phyloP scores from a whole-genome alignment of 495 filamentous ascomycete genomes.

The Letharia columbiana region DNA sequence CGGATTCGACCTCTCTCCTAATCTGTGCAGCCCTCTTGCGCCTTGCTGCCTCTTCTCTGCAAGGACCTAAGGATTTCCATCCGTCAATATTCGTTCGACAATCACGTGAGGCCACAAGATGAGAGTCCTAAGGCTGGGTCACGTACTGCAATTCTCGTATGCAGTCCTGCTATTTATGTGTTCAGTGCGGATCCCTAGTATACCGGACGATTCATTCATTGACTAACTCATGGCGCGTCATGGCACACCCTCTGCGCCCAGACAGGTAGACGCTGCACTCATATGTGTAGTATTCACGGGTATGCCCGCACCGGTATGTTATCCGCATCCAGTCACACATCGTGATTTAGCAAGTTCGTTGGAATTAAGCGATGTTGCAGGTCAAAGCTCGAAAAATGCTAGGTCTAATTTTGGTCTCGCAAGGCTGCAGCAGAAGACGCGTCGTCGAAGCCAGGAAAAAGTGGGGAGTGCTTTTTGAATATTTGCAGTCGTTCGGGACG shows the following conservation, averaged over 20 bases:
- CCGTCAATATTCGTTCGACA: neutral
- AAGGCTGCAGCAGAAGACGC: slow-evolving; percentile 2
- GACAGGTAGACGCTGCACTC: slow-evolving; percentile 3
- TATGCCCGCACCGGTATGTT: slow-evolving; percentile 2
- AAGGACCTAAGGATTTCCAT: neutral
- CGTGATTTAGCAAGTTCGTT: neutral
- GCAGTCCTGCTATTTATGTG: neutral
- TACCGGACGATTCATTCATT: neutral
- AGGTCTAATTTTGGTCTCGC: neutral
- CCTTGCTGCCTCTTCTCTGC: slow-evolving; percentile 6
- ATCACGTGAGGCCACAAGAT: neutral
- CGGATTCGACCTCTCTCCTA: slow-evolving; percentile 3
- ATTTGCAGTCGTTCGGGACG: neutral
- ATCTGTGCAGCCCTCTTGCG: slow-evolving; percentile 3
- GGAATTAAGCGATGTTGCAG: neutral
- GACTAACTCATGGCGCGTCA: slow-evolving; percentile 8
- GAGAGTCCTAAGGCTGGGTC: neutral
- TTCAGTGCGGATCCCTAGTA: neutral
- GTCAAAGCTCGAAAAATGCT: neutral
- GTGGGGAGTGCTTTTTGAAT: slow-evolving; percentile 4
- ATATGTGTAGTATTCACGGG: neutral
- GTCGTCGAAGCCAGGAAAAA: slow-evolving; percentile 2
- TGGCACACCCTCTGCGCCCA: neutral
- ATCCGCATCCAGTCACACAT: slow-evolving; percentile 6
- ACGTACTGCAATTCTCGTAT: slow-evolving; percentile 6